Percentiles rank a stretch among this genome's conserved stretches.
Evolutionary conservation across 164 flowering plant species (phyloP).

Genomic region (Aristolochia californica): DNA sequence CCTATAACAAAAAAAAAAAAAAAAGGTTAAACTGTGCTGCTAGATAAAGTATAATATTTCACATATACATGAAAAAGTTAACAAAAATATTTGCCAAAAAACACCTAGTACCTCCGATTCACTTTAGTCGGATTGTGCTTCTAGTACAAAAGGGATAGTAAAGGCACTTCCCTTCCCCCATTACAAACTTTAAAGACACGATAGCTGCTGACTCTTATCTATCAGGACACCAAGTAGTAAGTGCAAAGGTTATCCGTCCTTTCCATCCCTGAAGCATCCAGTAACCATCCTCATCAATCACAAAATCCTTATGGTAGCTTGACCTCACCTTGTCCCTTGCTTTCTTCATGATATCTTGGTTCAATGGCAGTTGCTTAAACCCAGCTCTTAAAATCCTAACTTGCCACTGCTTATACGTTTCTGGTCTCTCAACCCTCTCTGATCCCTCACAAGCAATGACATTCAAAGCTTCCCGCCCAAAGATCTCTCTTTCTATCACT

Average conservation of each 20-base stretch:
- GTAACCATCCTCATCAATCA: slow-evolving; percentile 52
- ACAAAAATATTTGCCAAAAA: no score
- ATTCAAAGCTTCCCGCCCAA: slow-evolving; percentile 60
- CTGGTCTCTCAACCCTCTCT: slow-evolving; percentile 88
- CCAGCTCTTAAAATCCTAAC: slow-evolving; percentile 54
- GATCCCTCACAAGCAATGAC: slow-evolving; percentile 75
- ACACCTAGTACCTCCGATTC: no score
- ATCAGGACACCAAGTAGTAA: slow-evolving; percentile 40
- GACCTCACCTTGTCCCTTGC: slow-evolving; percentile 29
- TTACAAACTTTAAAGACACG: not conserved
- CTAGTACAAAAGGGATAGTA: not conserved
- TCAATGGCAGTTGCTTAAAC: slow-evolving; percentile 49
- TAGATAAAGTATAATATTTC: no score
- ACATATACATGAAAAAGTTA: no score
- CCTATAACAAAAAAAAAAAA: not conserved
- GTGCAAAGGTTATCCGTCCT: slow-evolving; percentile 53
- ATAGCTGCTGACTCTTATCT: not conserved
- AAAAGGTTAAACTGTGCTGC: no score
- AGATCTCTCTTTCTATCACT: slow-evolving; percentile 51
- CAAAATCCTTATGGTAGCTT: slow-evolving; percentile 57
- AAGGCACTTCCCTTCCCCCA: not conserved
- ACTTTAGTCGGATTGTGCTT: no score
- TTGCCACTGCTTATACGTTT: slow-evolving; percentile 84
- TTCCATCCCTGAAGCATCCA: slow-evolving; percentile 91
- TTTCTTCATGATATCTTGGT: slow-evolving; percentile 26